Base-by-base conservation (phyloP, 257 asterid genomes). In the Ilex aquifolium region DNA sequence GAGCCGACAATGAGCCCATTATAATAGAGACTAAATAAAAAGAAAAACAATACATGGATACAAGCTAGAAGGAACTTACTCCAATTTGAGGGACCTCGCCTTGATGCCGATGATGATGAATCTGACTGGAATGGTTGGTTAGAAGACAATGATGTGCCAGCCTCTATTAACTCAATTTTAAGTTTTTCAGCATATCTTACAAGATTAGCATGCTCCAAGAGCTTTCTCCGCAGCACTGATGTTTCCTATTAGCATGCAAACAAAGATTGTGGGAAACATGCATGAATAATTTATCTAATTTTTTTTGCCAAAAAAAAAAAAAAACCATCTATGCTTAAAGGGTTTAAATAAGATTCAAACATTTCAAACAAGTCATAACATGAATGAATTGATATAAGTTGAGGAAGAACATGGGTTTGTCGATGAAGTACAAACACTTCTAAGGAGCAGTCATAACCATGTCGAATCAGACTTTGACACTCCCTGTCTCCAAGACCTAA, bases 191-290 rank as follows among this genome's bases (percentile, higher is more conserved):
- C 85, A 60, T 87, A 89, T 31, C 59, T 80, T 44, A 92, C 81
- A 59, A 89, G 97, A 78, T 89, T 89, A 65, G 83, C 49, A 61
- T 85, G 91, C 50, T 73, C 82, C 85, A 83, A 72, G 73, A 92
- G 90, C 83, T 82, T 85, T 83, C 86, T 75, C 67, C 83, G 80
- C 39, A 92, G 80, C 74, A 83, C 77, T 21, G 99, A 92, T 56
- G 93, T 82, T 61, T 92, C 99, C 99, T 92, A 69, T 66, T 50
- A 52, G 61, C 36, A 72, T 14, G 10, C 6, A 36, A 36, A 4
- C 42, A 36, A 36, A 36, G 42, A 36, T 36, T 8, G 14, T 3
- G 3, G 10, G 52, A 46, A 46, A 14, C 52, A 46, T 46, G 52
- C 11, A 3, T 46, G 4, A 46, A 46, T 11, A 46, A 4, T 12